Conservation (phyloP, 345 rosid genomes). For the Eucalyptus polybractea region DNA sequence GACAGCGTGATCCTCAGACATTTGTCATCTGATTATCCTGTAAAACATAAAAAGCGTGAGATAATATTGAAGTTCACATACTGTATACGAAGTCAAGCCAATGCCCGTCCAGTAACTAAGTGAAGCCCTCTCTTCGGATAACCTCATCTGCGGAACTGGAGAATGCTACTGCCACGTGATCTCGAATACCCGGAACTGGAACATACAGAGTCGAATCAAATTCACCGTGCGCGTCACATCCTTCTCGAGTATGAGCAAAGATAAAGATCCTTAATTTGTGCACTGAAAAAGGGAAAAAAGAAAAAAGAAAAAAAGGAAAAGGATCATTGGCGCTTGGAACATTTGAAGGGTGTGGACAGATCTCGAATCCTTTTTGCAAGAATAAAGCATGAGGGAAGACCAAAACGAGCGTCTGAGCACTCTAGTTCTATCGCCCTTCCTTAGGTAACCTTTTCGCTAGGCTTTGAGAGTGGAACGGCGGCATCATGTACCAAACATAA, state of each 20-base stretch:
- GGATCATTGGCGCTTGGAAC: background rate
- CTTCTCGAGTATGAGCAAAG: background rate
- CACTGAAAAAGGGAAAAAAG: background rate
- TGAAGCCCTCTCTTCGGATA: background rate
- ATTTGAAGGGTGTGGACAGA: background rate
- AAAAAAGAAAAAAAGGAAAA: fast-evolving
- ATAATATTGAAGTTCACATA: background rate
- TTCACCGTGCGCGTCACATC: background rate
- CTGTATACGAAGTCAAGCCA: background rate
- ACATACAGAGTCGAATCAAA: background rate
- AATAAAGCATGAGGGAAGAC: background rate
- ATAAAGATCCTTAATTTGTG: background rate
- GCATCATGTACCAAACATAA: background rate
- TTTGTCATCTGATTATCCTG: background rate
- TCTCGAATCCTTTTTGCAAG: background rate
- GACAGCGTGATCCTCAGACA: background rate
- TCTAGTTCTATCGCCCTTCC: background rate
- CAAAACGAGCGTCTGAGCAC: background rate
- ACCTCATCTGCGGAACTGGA: background rate
- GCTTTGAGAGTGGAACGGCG: background rate
- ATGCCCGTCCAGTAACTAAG: background rate
- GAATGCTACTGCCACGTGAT: background rate
- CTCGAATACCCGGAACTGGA: background rate
- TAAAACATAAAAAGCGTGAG: background rate
- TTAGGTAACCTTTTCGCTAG: background rate